Evolutionary conservation across 2,329 filamentous ascomycete genomes (phyloP).

Genomic region (Alternaria consortialis): DNA sequence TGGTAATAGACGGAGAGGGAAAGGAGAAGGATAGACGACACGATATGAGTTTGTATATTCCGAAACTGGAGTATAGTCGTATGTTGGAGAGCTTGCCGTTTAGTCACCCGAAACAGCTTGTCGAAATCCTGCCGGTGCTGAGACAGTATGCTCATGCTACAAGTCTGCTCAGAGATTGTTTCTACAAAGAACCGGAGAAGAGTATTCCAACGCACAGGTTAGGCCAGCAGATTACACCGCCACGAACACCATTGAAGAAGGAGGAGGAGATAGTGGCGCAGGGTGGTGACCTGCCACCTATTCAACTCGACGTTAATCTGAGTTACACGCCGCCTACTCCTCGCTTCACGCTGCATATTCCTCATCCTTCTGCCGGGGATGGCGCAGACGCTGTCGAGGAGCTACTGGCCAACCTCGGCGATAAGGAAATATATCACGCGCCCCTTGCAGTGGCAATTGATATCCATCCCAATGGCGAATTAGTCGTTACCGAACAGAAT

Average conservation of each 20-base stretch:
- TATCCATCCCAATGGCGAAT: slow-evolving; percentile 67
- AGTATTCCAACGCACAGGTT: slow-evolving; percentile 27
- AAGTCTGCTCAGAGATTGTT: slow-evolving; percentile 69
- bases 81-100: slow-evolving; percentile 75
- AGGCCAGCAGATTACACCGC: not conserved
- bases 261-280: too few species aligned
- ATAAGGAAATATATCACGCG: slow-evolving; percentile 36
- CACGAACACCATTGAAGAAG: too few species aligned
- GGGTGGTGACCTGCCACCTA: not conserved
- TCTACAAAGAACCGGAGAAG: slow-evolving; percentile 52
- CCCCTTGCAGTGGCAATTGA: slow-evolving; percentile 63
- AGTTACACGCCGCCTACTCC: slow-evolving; percentile 46
- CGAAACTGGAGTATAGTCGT: slow-evolving; percentile 76
- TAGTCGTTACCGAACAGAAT: slow-evolving; percentile 69
- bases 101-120: slow-evolving; percentile 77
- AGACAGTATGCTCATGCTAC: slow-evolving; percentile 79
- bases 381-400: slow-evolving; percentile 6
- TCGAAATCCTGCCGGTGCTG: slow-evolving; percentile 74
- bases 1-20: slow-evolving; percentile 37
- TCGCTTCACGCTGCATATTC: slow-evolving; percentile 41
- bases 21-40: slow-evolving; percentile 47
- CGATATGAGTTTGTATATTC: slow-evolving; percentile 71
- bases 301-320: slow-evolving; percentile 45
- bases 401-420: slow-evolving; percentile 16
- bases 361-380: slow-evolving; percentile 31